These are phyloP conservation scores for Macrophomina tecta DNA, from an alignment of 2,329 filamentous ascomycete genomes.

Conservation along the genomic window DNA sequence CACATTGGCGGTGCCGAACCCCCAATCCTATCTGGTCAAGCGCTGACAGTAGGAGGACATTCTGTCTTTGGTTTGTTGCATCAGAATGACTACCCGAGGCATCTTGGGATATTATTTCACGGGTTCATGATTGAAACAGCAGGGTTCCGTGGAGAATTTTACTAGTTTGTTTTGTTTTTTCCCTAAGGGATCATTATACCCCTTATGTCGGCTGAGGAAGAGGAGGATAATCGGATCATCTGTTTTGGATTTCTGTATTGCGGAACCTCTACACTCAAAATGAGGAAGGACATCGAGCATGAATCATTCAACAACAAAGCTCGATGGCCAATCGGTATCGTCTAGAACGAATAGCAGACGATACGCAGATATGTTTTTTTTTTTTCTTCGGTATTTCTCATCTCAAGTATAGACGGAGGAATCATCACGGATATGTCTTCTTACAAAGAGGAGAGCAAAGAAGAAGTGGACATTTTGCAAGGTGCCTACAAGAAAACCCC, in stretches of 20 bases:
- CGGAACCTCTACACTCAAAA: not conserved
- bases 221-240: not conserved
- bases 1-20: not conserved
- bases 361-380: conserved; percentile 17
- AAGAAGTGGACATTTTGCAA: not conserved
- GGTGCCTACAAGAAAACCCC: not conserved
- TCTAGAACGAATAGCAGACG: conserved; percentile 12
- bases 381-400: not conserved
- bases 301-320: conserved; percentile 9
- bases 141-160: not conserved
- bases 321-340: conserved; percentile 22
- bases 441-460: not conserved
- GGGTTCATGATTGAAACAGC: not conserved
- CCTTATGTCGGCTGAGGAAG: conserved; percentile 2
- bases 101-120: not conserved
- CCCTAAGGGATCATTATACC: conserved; percentile 14
- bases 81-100: conserved; percentile 10
- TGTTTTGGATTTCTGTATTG: not conserved
- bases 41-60: conserved; percentile 15
- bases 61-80: conserved; percentile 10
- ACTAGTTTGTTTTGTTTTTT: conserved; percentile 11
- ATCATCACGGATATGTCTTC: not conserved
- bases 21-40: conserved; percentile 20
- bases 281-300: conserved; percentile 3
- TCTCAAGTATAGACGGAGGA: conserved; percentile 19